Conservation (phyloP, 2,329 filamentous ascomycete species). For the Knoxdaviesia proteae region DNA sequence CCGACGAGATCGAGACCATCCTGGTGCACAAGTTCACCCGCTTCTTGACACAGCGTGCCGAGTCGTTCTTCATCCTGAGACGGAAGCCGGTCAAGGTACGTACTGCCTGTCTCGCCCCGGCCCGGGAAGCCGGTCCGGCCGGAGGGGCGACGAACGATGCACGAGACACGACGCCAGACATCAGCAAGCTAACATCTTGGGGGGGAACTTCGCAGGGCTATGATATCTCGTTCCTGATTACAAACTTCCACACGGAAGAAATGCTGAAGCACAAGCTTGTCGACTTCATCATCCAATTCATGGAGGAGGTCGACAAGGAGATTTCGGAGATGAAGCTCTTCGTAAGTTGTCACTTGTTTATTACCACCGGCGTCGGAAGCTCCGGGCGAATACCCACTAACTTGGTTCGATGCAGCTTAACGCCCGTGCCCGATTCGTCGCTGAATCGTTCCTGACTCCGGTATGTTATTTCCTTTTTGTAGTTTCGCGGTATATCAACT, state of each 20-base stretch:
- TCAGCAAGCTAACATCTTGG: background rate
- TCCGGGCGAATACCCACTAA: constrained; percentile 4
- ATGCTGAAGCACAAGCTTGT: constrained; percentile 99
- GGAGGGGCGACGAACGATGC: background rate
- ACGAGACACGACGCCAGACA: background rate
- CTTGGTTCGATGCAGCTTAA: constrained; percentile 45
- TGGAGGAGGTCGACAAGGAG: constrained; percentile 99
- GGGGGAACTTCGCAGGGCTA: constrained; percentile 45
- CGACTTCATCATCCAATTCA: constrained; percentile 97
- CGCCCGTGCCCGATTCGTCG: constrained; percentile 88
- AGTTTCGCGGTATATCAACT: no score
- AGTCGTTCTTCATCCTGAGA: constrained; percentile 90
- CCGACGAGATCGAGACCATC: constrained; percentile 96
- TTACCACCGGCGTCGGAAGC: background rate
- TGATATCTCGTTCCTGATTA: constrained; percentile 96
- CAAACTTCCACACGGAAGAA: constrained; percentile 95
- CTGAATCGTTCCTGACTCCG: constrained; percentile 93
- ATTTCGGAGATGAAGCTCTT: constrained; percentile 99
- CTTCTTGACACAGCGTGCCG: constrained; percentile 87
- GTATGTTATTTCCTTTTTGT: constrained; percentile 24
- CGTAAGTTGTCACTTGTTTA: constrained; percentile 31
- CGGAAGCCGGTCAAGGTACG: constrained; percentile 83
- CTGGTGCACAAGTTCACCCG: constrained; percentile 96
- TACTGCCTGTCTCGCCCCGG: background rate
- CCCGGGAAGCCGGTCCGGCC: background rate